These are phyloP conservation scores for Endotrypanum monterogeii DNA, from an alignment of 208 protist genomes.

Conservation along the genomic window DNA sequence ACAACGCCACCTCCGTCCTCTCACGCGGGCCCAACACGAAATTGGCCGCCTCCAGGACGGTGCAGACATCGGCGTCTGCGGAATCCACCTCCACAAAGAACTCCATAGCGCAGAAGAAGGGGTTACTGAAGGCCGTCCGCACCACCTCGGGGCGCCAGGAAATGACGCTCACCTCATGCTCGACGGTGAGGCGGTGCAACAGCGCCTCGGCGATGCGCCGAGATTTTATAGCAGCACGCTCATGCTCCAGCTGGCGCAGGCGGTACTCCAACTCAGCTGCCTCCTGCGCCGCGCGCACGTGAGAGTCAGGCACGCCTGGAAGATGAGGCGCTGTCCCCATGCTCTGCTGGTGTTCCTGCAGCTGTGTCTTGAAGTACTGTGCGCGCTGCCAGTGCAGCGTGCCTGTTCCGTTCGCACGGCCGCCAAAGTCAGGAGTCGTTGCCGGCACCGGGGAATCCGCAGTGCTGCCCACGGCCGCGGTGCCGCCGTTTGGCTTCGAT, in stretches of 20 bases:
- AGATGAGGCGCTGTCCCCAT: slow-evolving; percentile 23
- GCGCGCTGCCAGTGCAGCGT: slow-evolving; percentile 69
- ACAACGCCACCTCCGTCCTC: slow-evolving; percentile 54
- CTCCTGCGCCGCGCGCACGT: slow-evolving; percentile 40
- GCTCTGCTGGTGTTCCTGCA: slow-evolving; percentile 26
- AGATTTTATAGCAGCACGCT: slow-evolving; percentile 77
- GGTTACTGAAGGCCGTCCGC: slow-evolving; percentile 67
- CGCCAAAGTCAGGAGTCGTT: not conserved
- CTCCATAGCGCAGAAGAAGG: slow-evolving; percentile 56
- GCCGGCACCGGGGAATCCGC: not conserved
- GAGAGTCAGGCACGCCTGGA: slow-evolving; percentile 55
- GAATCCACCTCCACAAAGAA: slow-evolving; percentile 72
- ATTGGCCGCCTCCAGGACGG: slow-evolving; percentile 36
- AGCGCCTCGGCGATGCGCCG: slow-evolving; percentile 71
- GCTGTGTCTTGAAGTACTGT: slow-evolving; percentile 61
- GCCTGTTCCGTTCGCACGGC: not conserved
- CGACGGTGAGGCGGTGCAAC: slow-evolving; percentile 68
- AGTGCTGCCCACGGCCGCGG: not conserved
- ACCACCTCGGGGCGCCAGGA: slow-evolving; percentile 69
- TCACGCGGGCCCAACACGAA: slow-evolving; percentile 73
- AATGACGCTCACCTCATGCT: slow-evolving; percentile 57
- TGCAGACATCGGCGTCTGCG: slow-evolving; percentile 35
- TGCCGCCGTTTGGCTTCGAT: not conserved
- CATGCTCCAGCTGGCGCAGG: slow-evolving; percentile 77
- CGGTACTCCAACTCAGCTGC: slow-evolving; percentile 72